Base-by-base conservation (phyloP, 2,329 filamentous ascomycete genomes). In the Pyrenophora graminea region DNA sequence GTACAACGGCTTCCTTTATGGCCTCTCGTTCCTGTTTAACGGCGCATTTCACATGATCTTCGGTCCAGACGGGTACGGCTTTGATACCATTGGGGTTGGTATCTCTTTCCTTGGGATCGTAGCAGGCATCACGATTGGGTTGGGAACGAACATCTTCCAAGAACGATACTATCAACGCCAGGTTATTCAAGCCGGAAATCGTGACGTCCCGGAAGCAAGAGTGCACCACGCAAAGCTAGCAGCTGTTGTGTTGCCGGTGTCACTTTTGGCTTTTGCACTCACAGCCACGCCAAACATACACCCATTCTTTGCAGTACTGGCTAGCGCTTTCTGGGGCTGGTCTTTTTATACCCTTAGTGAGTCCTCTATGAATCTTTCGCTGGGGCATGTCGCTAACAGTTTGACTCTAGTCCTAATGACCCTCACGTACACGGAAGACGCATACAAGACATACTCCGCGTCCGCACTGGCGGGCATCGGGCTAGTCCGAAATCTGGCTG, bases 1-100 rank as follows among this genome's bases (percentile, higher is more conserved):
- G 1, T 80, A 79, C 59, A 80, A 80, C 40, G 78, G 76, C 3
- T 79, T 78, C 51, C 64, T 80, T 2, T 80, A 80, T 42, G 78
- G 78, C 2, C 51, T 80, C 7, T 78, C 76, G 1, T 81, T 80
- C 46, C 66, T 80, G 0, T 80, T 80, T 67, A 80, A 80, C 48
- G 76, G 74, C 3, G 78, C 77, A 0, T 81, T 81, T 48, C 69
- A 73, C 17, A 69, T 81, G 17, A 79, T 81, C 0, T 81, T 81
- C 48, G 76, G 78, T 1, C 61, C 69, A 6, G 58, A 64, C 13
- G 78, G 78, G 1, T 75, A 76, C 45, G 76, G 74, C 0, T 77
- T 77, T 32, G 61, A 69, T 49, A 74, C 66, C 1, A 66, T 75
- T 4, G 71, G 70, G 2, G 68, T 76, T 27, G 76, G 76, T 0